Conservation (phyloP, 805 yeast species). For the Starmerella gropengiesseri region DNA sequence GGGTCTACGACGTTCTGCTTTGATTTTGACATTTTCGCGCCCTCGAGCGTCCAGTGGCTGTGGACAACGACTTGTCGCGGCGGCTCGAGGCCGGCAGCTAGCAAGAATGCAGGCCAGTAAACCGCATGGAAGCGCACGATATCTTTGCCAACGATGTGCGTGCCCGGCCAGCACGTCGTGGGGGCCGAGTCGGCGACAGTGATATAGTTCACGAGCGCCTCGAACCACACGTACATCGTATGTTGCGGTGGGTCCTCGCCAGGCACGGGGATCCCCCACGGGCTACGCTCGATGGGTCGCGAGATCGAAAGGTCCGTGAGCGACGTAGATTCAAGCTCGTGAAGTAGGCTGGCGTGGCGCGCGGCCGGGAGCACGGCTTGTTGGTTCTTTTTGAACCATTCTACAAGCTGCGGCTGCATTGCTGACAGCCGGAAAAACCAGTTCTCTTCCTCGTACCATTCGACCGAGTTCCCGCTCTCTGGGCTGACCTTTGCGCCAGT, state of each 20-base stretch:
- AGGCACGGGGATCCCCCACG: conserved; percentile 91
- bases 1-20: conserved; percentile 94
- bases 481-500: conserved; percentile 31
- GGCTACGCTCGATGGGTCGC: conserved; percentile 62
- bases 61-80: conserved; percentile 78
- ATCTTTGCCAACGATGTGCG: conserved; percentile 86
- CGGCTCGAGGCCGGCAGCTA: conserved; percentile 65
- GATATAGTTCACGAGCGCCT: conserved; percentile 77
- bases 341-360: conserved; percentile 44
- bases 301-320: conserved; percentile 75
- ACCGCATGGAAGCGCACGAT: conserved; percentile 79
- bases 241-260: conserved; percentile 50
- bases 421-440: conserved; percentile 68
- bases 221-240: conserved; percentile 91
- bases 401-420: conserved; percentile 47
- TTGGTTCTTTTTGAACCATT: conserved; percentile 39
- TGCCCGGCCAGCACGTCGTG: conserved; percentile 46
- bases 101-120: conserved; percentile 84
- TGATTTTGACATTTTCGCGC: conserved; percentile 88
- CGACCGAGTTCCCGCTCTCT: conserved; percentile 70
- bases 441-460: conserved; percentile 66
- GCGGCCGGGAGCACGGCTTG: conserved; percentile 55
- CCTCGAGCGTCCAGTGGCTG: conserved; percentile 87
- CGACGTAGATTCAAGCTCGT: conserved; percentile 39
- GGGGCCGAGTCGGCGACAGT: conserved; percentile 33